These are phyloP conservation scores for Amanita jacksonii DNA, from an alignment of 768 basidiomycete genomes.

Conservation along the genomic window DNA sequence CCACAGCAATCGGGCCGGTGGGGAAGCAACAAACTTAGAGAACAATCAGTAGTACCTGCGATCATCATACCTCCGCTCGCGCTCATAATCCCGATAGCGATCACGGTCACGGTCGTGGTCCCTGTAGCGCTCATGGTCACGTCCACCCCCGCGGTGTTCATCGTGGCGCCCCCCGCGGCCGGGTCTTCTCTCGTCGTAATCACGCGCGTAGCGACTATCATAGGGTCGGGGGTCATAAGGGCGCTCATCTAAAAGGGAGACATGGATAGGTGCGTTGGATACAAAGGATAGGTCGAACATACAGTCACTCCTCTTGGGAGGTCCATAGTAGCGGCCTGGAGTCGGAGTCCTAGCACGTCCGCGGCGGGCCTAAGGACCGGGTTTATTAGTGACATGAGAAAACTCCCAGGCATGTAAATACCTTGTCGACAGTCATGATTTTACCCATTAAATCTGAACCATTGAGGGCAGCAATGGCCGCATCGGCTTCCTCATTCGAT, in stretches of 20 bases:
- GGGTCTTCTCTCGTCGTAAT: slow-evolving; percentile 47
- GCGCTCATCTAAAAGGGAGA: slow-evolving; percentile 49
- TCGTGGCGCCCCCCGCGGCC: slow-evolving; percentile 36
- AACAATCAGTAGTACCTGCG: slow-evolving; percentile 20
- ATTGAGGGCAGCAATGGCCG: slow-evolving; percentile 78
- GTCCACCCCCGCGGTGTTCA: slow-evolving; percentile 26
- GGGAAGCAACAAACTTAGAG: too few relatives aligned
- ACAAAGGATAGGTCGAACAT: slow-evolving; percentile 17
- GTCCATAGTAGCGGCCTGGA: slow-evolving; percentile 90
- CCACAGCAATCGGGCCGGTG: too few relatives aligned
- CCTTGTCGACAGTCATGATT: slow-evolving; percentile 83
- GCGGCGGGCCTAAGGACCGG: slow-evolving; percentile 58
- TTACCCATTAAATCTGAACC: slow-evolving; percentile 84
- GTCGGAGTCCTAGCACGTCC: slow-evolving; percentile 89
- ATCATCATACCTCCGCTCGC: slow-evolving; percentile 25
- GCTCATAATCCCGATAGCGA: slow-evolving; percentile 16
- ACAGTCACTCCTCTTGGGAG: slow-evolving; percentile 74
- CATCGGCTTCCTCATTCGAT: slow-evolving; percentile 80
- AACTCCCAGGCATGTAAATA: slow-evolving; percentile 23
- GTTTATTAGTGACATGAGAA: background rate
- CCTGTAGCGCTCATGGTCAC: slow-evolving; percentile 16
- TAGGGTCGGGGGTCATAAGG: slow-evolving; percentile 91
- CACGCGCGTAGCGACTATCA: slow-evolving; percentile 76
- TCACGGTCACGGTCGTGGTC: slow-evolving; percentile 19
- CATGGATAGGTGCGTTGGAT: slow-evolving; percentile 6